Conservation (phyloP, 2,329 filamentous ascomycete species). For the Pestalotiopsis sp. region DNA sequence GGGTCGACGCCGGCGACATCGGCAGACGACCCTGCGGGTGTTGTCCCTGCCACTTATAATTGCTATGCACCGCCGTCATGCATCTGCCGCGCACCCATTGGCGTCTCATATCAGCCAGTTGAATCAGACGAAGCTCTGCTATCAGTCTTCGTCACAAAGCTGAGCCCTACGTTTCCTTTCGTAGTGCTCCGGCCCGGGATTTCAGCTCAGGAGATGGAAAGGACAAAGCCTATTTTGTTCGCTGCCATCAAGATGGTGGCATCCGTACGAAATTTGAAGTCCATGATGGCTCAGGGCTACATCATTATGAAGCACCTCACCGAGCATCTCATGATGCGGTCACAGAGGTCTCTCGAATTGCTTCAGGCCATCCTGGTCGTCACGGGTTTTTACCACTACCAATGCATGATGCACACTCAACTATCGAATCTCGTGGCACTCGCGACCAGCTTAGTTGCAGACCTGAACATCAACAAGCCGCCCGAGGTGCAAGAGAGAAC, state of each 20-base stretch:
- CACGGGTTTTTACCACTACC: conserved; percentile 55
- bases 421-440: conserved; percentile 53
- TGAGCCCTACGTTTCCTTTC: conserved; percentile 49
- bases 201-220: conserved; percentile 38
- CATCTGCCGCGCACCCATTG: conserved; percentile 46
- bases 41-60: conserved; percentile 39
- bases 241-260: conserved; percentile 52
- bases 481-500: conserved; percentile 45
- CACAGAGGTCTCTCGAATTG: conserved; percentile 52
- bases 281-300: conserved; percentile 54
- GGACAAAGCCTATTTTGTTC: conserved; percentile 50
- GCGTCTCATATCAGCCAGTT: conserved; percentile 40
- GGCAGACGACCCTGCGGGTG: conserved; percentile 16
- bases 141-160: conserved; percentile 43
- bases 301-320: conserved; percentile 47
- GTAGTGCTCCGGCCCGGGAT: conserved; percentile 43
- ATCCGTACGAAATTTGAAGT: conserved; percentile 47
- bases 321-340: conserved; percentile 51
- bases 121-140: conserved; percentile 50
- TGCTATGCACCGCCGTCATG: conserved; percentile 47
- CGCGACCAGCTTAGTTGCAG: conserved; percentile 47
- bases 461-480: conserved; percentile 47
- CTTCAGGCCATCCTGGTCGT: conserved; percentile 52
- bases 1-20: conserved; percentile 11
- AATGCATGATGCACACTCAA: conserved; percentile 56